A percentile compares a stretch with the other conserved stretches of the same genome.
Evolutionary conservation across 805 yeast species (phyloP).

Genomic region (Maudiozyma serrabonitensis): DNA sequence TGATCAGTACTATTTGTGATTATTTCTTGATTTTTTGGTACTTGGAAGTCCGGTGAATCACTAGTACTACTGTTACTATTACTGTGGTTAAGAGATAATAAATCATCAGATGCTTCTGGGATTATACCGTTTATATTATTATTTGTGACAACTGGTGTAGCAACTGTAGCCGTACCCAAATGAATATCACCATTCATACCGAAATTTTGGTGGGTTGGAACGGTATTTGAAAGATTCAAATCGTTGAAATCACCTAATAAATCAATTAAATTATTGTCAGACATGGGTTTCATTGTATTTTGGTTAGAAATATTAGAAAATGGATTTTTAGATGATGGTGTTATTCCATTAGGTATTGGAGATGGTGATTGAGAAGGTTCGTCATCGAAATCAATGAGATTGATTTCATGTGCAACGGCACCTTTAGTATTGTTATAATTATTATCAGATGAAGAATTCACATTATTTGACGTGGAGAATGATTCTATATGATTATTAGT

Average conservation of each 20-base stretch:
- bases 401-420: constrained; percentile 34
- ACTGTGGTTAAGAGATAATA: constrained; percentile 11
- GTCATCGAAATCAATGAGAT: constrained; percentile 69
- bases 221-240: constrained; percentile 9
- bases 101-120: background rate
- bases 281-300: constrained; percentile 9
- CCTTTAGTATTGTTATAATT: constrained; percentile 5
- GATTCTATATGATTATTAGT: constrained; percentile 31
- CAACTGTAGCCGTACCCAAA: constrained; percentile 22
- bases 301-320: background rate
- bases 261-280: constrained; percentile 32
- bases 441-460: background rate
- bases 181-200: constrained; percentile 27
- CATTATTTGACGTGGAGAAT: constrained; percentile 27
- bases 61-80: no score
- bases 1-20: constrained; percentile 1
- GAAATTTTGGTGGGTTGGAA: constrained; percentile 18
- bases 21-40: no score
- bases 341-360: background rate
- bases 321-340: background rate
- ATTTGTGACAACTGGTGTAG: constrained; percentile 10
- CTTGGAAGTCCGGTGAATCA: no score
- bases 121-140: constrained; percentile 14
- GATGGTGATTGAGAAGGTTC: constrained; percentile 26
- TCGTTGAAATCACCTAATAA: constrained; percentile 33